phyloP scores from a whole-genome alignment of 1,284 basidiomycete genomes.

The Dichomitus squalens region DNA sequence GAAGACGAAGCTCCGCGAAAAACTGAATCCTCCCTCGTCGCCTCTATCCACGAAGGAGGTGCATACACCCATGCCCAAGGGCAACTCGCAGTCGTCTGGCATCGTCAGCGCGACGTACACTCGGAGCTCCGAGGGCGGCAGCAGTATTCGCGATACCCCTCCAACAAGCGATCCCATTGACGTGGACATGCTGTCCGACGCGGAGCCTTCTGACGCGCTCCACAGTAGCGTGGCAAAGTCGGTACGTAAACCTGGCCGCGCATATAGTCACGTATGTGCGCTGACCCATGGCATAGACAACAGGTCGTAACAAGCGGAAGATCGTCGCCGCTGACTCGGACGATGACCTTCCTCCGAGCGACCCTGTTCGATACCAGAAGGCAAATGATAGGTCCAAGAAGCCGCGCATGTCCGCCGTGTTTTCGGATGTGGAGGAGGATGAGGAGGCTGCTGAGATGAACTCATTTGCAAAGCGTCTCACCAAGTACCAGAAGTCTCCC shows the following conservation, averaged over 20 bases:
- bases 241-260: constrained; percentile 5
- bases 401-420: constrained; percentile 47
- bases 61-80: constrained; percentile 33
- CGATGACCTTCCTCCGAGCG: constrained; percentile 46
- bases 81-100: constrained; percentile 28
- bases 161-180: constrained; percentile 78
- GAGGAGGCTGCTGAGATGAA: constrained; percentile 39
- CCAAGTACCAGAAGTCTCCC: constrained; percentile 66
- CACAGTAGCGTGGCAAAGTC: constrained; percentile 15
- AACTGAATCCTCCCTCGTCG: constrained; percentile 26
- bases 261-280: not conserved
- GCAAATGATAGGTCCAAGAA: constrained; percentile 47
- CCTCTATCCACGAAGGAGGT: constrained; percentile 16
- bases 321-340: constrained; percentile 70
- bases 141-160: constrained; percentile 57
- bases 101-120: constrained; percentile 42
- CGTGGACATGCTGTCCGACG: constrained; percentile 65
- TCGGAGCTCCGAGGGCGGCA: constrained; percentile 50
- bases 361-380: constrained; percentile 28
- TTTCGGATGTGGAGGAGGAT: constrained; percentile 43
- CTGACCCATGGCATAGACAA: constrained; percentile 4
- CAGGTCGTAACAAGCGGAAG: constrained; percentile 62
- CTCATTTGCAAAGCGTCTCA: constrained; percentile 60
- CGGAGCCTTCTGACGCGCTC: constrained; percentile 41
- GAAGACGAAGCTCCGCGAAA: constrained; percentile 17